Base-by-base conservation (phyloP, 306 rosid species). In the Pachyrhizus erosus region DNA sequence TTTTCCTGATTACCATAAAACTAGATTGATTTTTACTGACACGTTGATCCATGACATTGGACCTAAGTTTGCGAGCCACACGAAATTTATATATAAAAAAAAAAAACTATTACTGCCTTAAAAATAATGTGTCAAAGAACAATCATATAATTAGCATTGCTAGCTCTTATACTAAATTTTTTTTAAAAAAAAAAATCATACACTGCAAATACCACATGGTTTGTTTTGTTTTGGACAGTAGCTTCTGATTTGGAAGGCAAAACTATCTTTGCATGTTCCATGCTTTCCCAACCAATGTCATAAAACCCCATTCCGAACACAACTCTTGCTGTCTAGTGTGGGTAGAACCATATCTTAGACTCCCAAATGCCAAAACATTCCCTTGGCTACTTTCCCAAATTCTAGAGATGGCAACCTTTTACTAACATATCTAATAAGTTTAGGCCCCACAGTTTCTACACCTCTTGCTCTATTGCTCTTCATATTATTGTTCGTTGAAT, bases 241-340 rank as follows among this genome's bases (percentile, higher is more conserved):
- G 62, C n/a, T 75, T 40, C 57, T 80, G 83, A 48, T 78, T 26
- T 61, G 86, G 83, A 85, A 79, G 78, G 48, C 73, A 80, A 79
- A 75, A 75, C 13, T 75, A 5, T 33, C 51, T 31, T 20, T 85
- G 87, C 90, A 82, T 80, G 88, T 83, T 87, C 80, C 88, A 78
- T 31, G 85, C 82, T 80, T 57, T 76, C 89, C 84, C 88, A 83
- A 81, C 91, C 83, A 80, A 57, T 91, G 86, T 91, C 89, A 77
- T 78, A 80, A 84, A 81, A 86, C 45, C 86, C 89, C 88, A 89
- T 65, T 69, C 88, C 84, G 7, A 70, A 52, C 79, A 86, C 81
- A 52, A 70, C 82, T 75, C 76, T 21, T 31, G 21, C 29, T 85
- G 91, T 91, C 92, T 60, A 26, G 61, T 80, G 84, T 76, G 12